Evolutionary conservation across 1,284 basidiomycete genomes (phyloP).

Genomic region (Sphagnurus paluster): DNA sequence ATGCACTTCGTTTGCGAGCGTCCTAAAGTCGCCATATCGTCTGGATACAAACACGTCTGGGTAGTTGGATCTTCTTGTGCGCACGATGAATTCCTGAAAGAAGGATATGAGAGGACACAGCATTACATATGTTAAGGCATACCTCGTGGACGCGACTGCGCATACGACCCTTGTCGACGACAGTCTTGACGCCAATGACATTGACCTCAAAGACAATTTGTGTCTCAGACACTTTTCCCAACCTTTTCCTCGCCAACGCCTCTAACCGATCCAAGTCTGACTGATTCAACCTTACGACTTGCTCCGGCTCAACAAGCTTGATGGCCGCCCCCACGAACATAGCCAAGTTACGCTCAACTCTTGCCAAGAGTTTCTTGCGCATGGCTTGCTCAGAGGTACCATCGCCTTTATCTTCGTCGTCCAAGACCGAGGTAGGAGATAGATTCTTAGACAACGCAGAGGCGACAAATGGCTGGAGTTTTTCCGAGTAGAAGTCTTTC

Average conservation of each 20-base stretch:
- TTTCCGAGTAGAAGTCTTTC: slow-evolving; percentile 86
- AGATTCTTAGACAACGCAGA: slow-evolving; percentile 81
- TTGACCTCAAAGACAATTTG: slow-evolving; percentile 83
- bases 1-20: slow-evolving; percentile 79
- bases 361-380: slow-evolving; percentile 64
- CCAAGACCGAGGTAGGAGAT: slow-evolving; percentile 61
- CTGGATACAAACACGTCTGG: slow-evolving; percentile 88
- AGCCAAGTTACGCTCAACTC: slow-evolving; percentile 81
- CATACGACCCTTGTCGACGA: slow-evolving; percentile 81
- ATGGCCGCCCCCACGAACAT: slow-evolving; percentile 81
- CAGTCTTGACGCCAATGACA: slow-evolving; percentile 80
- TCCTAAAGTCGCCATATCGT: slow-evolving; percentile 93
- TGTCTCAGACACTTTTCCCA: slow-evolving; percentile 42
- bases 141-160: slow-evolving; percentile 86
- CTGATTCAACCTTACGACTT: slow-evolving; percentile 86
- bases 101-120: slow-evolving; percentile 6
- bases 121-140: slow-evolving; percentile 17
- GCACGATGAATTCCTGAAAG: slow-evolving; percentile 88
- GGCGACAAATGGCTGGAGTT: slow-evolving; percentile 89
- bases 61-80: slow-evolving; percentile 74
- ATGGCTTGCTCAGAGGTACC: slow-evolving; percentile 45
- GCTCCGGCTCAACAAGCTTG: slow-evolving; percentile 80
- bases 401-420: slow-evolving; percentile 46
- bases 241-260: slow-evolving; percentile 58
- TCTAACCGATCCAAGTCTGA: slow-evolving; percentile 78